Percentiles rank a stretch among this genome's conserved stretches.
Conservation (phyloP, 1,284 basidiomycete species). For the Malassezia psittaci region DNA sequence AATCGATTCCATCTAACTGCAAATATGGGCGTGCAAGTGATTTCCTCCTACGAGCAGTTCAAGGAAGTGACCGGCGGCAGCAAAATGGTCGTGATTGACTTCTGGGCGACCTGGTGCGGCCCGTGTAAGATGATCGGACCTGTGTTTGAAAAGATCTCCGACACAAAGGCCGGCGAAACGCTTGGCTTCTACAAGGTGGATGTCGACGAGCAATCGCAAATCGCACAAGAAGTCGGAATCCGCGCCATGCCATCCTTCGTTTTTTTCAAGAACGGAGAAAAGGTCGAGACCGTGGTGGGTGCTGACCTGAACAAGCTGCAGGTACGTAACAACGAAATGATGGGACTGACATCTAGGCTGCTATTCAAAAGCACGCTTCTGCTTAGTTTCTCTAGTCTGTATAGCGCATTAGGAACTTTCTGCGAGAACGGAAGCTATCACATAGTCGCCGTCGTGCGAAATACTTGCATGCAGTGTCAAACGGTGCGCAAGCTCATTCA, state of each 20-base stretch:
- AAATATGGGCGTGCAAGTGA: constrained; percentile 50
- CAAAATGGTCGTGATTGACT: constrained; percentile 41
- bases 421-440: constrained; percentile 63
- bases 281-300: constrained; percentile 58
- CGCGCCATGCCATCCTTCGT: constrained; percentile 72
- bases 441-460: constrained; percentile 75
- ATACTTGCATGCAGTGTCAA: constrained; percentile 57
- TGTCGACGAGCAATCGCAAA: constrained; percentile 48
- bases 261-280: constrained; percentile 61
- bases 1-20: too few relatives aligned
- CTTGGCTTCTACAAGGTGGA: constrained; percentile 69
- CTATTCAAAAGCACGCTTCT: constrained; percentile 19
- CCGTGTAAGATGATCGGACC: constrained; percentile 66
- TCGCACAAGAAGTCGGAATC: constrained; percentile 61
- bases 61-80: constrained; percentile 45
- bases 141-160: constrained; percentile 63
- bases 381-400: neutral
- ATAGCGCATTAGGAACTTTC: constrained; percentile 46
- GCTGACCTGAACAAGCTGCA: constrained; percentile 54
- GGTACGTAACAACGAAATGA: constrained; percentile 1
- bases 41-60: constrained; percentile 56
- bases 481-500: neutral
- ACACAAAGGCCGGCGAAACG: constrained; percentile 27
- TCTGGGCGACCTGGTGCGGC: constrained; percentile 49
- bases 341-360: neutral